These are phyloP conservation scores for Candida lessepsii DNA, from an alignment of 805 yeast species.

Conservation along the genomic window DNA sequence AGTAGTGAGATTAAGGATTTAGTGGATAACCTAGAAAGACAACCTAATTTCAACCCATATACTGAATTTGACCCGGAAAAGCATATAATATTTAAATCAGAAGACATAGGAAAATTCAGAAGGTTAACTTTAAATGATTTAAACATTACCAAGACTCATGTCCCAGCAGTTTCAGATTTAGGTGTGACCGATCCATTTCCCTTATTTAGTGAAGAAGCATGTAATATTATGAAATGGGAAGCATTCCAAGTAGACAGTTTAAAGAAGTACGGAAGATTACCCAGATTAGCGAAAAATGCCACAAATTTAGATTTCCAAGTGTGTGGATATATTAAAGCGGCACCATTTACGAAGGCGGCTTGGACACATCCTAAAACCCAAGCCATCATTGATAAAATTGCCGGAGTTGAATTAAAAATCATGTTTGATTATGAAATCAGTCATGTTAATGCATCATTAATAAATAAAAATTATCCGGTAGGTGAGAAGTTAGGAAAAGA, in stretches of 20 bases:
- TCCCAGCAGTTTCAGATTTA: conserved; percentile 30
- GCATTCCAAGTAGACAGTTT: conserved; percentile 21
- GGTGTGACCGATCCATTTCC: conserved; percentile 32
- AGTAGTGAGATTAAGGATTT: conserved; percentile 13
- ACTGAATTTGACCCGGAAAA: conserved; percentile 13
- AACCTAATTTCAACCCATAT: conserved; percentile 13
- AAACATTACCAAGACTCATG: conserved; percentile 35
- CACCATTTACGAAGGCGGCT: conserved; percentile 26
- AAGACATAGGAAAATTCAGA: conserved; percentile 31
- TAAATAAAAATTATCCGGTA: conserved; percentile 14
- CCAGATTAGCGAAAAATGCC: conserved; percentile 23
- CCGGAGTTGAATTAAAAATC: conserved; percentile 27
- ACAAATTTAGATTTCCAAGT: conserved; percentile 30
- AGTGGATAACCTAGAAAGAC: conserved; percentile 11
- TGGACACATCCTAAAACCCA: conserved; percentile 30
- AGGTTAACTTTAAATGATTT: conserved; percentile 37
- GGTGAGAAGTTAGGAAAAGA: conserved; percentile 11
- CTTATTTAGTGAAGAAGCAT: conserved; percentile 29
- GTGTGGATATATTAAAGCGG: conserved; percentile 22
- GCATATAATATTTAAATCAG: conserved; percentile 14
- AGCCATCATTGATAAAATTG: conserved; percentile 23
- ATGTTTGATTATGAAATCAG: conserved; percentile 29
- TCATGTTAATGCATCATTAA: conserved; percentile 25
- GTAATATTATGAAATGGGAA: conserved; percentile 29
- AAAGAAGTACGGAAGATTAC: conserved; percentile 24